phyloP scores from a whole-genome alignment of 2,329 filamentous ascomycete species.

The Pyrenochaeta sp. region DNA sequence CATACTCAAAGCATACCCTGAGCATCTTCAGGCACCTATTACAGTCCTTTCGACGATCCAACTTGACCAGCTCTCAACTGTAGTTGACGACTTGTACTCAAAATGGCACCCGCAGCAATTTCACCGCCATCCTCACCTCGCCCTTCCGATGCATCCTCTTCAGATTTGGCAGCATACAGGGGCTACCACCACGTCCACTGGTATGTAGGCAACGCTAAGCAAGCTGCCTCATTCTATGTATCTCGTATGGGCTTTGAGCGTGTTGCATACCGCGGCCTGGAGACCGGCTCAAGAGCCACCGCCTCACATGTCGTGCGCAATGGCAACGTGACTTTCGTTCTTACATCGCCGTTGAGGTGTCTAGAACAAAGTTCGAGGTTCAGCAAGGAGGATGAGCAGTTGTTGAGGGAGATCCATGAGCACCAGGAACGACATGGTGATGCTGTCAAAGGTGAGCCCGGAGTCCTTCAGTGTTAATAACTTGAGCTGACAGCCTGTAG shows the following conservation, averaged over 20 bases:
- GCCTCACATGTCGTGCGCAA: constrained; percentile 87
- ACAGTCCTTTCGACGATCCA: background rate
- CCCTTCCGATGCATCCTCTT: constrained; percentile 28
- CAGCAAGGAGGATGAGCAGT: constrained; percentile 65
- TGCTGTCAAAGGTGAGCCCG: constrained; percentile 72
- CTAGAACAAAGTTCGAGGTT: constrained; percentile 43
- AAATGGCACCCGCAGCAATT: constrained; percentile 46
- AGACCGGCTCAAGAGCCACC: constrained; percentile 82
- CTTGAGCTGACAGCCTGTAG: constrained; percentile 48
- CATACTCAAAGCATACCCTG: background rate
- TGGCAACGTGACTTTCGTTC: constrained; percentile 79
- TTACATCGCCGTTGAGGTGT: constrained; percentile 78
- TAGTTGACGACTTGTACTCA: constrained; percentile 6
- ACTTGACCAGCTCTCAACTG: background rate
- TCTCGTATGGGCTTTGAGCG: constrained; percentile 85
- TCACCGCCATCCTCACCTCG: constrained; percentile 54
- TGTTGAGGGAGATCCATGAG: constrained; percentile 78
- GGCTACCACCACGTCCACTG: constrained; percentile 94
- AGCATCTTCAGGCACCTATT: background rate
- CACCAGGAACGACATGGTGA: constrained; percentile 91
- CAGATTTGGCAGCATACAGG: constrained; percentile 65
- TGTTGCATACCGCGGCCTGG: constrained; percentile 85
- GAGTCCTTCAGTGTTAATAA: background rate
- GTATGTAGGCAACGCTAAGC: constrained; percentile 97
- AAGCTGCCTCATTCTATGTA: constrained; percentile 88